These are phyloP conservation scores for Pseudoscleropodium purum DNA, from an alignment of 225 moss, liverwort and hornwort species.

Conservation along the genomic window DNA sequence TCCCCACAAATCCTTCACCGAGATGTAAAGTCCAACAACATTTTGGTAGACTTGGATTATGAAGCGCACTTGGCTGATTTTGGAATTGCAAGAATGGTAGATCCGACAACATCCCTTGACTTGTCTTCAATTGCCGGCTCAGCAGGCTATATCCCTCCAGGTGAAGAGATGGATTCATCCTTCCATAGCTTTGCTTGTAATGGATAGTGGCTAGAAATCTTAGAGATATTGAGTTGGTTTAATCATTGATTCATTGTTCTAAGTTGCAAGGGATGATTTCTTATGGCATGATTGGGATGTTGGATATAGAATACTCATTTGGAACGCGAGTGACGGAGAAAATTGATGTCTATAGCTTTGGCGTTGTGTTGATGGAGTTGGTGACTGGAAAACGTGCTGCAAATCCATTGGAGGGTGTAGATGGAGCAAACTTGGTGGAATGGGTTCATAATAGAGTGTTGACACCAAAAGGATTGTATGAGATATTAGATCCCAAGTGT, in stretches of 20 bases:
- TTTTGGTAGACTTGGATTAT: neutral
- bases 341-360: neutral
- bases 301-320: neutral
- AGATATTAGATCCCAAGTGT: neutral
- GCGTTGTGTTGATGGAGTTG: neutral
- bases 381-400: neutral
- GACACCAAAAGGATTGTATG: neutral
- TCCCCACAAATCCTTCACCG: neutral
- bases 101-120: accelerated
- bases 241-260: too few species aligned
- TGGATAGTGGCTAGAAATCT: too few species aligned
- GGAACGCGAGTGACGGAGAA: neutral
- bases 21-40: neutral
- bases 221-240: too few species aligned
- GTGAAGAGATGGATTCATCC: neutral
- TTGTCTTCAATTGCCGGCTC: neutral
- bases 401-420: accelerated
- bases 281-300: accelerated
- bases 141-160: too few species aligned
- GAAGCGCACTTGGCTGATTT: neutral
- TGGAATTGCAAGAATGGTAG: neutral
- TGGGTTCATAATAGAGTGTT: neutral
- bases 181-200: too few species aligned
- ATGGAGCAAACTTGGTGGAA: neutral
- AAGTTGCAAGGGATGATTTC: neutral